These are phyloP conservation scores for Botrytis pseudocinerea DNA, from an alignment of 2,329 filamentous ascomycete species.

Conservation along the genomic window DNA sequence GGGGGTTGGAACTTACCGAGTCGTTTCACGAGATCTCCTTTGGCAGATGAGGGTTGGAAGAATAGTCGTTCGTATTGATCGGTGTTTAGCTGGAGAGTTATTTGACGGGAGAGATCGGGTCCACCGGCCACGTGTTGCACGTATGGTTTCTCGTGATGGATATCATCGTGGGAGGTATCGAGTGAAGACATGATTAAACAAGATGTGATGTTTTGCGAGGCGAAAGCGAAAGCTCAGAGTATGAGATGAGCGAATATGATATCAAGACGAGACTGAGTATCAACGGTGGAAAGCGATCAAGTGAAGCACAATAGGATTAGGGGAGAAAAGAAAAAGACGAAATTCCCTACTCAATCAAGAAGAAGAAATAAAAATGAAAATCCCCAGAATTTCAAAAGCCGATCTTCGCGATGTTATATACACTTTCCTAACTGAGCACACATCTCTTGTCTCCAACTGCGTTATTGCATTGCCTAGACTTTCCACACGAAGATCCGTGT, in stretches of 20 bases:
- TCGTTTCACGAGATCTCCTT: slow-evolving; percentile 28
- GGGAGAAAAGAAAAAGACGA: not conserved
- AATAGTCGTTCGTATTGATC: slow-evolving; percentile 30
- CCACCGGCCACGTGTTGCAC: not conserved
- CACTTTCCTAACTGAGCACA: not conserved
- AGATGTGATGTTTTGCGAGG: not conserved
- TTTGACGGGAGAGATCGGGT: slow-evolving; percentile 6
- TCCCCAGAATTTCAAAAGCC: not conserved
- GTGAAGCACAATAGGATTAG: not conserved
- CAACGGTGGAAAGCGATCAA: not conserved
- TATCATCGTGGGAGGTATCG: not conserved
- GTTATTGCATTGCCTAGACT: not conserved
- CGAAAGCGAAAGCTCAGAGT: not conserved
- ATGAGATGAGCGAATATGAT: not conserved
- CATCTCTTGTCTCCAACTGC: not conserved
- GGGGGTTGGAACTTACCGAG: too few relatives aligned
- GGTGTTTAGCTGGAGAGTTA: slow-evolving; percentile 23
- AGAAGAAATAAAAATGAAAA: not conserved
- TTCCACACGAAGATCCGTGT: not conserved
- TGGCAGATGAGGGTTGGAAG: slow-evolving; percentile 27
- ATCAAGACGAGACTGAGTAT: not conserved
- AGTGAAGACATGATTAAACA: not conserved
- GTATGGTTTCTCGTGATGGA: slow-evolving; percentile 6
- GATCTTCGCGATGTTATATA: not conserved
- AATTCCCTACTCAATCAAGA: not conserved